Evolutionary conservation across 2,329 filamentous ascomycete species (phyloP).

Genomic region (Calcarisporium arbuscula): DNA sequence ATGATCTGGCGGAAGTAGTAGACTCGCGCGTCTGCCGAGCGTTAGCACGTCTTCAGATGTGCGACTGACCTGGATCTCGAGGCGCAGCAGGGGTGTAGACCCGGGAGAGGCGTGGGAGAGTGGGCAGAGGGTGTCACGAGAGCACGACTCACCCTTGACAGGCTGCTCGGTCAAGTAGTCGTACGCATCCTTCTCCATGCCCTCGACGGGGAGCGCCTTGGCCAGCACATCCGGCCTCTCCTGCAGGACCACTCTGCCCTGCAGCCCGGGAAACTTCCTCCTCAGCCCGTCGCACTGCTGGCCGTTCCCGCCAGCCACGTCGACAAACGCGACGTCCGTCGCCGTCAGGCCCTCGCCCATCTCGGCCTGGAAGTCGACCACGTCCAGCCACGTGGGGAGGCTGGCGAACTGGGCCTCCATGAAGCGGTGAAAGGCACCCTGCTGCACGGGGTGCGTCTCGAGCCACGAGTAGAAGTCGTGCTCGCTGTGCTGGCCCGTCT

Average conservation of each 20-base stretch:
- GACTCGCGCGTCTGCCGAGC: constrained; percentile 13
- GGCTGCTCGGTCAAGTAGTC: constrained; percentile 17
- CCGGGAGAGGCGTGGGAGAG: too few relatives aligned
- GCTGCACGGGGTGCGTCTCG: constrained; percentile 11
- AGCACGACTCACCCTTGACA: constrained; percentile 15
- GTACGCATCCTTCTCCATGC: constrained; percentile 18
- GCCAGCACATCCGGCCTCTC: constrained; percentile 15
- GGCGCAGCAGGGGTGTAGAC: too few relatives aligned
- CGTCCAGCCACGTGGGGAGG: constrained; percentile 17
- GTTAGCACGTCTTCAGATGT: background rate
- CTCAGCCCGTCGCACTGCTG: constrained; percentile 13
- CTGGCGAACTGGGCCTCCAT: constrained; percentile 18
- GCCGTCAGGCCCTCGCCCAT: constrained; percentile 2
- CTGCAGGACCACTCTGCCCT: constrained; percentile 15
- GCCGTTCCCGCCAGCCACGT: constrained; percentile 12
- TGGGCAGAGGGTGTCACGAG: too few relatives aligned
- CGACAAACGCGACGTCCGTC: constrained; percentile 7
- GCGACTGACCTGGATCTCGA: too few relatives aligned
- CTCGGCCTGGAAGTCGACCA: constrained; percentile 14
- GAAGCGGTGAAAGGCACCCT: constrained; percentile 18
- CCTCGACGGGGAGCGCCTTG: constrained; percentile 11
- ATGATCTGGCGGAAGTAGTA: constrained; percentile 23
- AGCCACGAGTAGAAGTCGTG: constrained; percentile 14
- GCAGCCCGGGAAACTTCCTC: constrained; percentile 6
- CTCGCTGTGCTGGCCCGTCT: constrained; percentile 10